phyloP scores from a whole-genome alignment of 768 basidiomycete species.

The Heimioporus sp. region DNA sequence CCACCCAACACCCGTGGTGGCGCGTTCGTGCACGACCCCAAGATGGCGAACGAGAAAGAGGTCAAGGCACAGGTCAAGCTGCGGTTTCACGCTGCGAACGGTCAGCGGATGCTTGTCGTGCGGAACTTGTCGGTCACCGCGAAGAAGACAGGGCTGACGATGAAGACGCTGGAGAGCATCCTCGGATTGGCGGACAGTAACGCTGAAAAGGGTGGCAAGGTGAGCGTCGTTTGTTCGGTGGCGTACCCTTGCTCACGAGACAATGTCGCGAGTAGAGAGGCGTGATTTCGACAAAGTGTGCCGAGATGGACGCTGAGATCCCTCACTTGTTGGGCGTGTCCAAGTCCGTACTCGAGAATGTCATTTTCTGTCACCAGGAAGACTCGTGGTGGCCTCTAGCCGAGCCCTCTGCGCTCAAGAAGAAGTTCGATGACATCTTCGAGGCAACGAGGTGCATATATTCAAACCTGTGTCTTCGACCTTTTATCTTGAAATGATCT shows the following conservation, averaged over 20 bases:
- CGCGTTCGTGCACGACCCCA: slow-evolving; percentile 98
- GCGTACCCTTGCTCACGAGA: neutral
- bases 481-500: neutral
- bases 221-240: slow-evolving; percentile 24
- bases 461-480: neutral
- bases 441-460: slow-evolving; percentile 84
- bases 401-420: slow-evolving; percentile 88
- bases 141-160: slow-evolving; percentile 91
- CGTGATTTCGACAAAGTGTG: slow-evolving; percentile 95
- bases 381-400: slow-evolving; percentile 98
- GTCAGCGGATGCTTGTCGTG: slow-evolving; percentile 85
- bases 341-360: slow-evolving; percentile 97
- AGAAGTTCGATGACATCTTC: slow-evolving; percentile 99
- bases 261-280: slow-evolving; percentile 53
- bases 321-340: slow-evolving; percentile 93
- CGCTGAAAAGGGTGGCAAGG: slow-evolving; percentile 73
- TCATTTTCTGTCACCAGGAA: slow-evolving; percentile 99
- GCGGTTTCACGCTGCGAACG: slow-evolving; percentile 86
- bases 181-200: slow-evolving; percentile 70
- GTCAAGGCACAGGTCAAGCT: slow-evolving; percentile 98
- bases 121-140: slow-evolving; percentile 89
- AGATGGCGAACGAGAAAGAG: slow-evolving; percentile 99
- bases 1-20: slow-evolving; percentile 97
- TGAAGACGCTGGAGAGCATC: slow-evolving; percentile 97
- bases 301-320: slow-evolving; percentile 94